A percentile compares a stretch with the other conserved stretches of the same genome.
These are phyloP conservation scores for Leccinum angustisporum DNA, from an alignment of 1,284 basidiomycete species.

Conservation along the genomic window DNA sequence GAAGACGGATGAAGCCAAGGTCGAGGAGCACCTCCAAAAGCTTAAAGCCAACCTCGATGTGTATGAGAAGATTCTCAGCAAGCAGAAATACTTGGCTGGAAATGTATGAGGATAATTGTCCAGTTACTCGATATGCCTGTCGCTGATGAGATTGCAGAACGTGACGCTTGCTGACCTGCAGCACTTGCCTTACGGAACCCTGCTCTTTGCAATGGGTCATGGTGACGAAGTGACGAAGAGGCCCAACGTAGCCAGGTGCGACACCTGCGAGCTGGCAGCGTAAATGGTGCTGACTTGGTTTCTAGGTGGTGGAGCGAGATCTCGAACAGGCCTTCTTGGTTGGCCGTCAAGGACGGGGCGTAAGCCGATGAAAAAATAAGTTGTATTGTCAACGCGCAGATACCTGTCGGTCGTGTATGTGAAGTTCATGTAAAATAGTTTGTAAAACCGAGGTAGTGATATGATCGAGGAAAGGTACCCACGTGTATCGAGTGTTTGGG, in stretches of 20 bases:
- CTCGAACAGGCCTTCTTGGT: not conserved
- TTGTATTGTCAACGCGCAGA: not conserved
- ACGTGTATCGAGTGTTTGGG: not conserved
- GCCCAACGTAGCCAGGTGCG: slow-evolving; percentile 29
- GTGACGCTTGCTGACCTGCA: slow-evolving; percentile 53
- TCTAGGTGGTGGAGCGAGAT: slow-evolving; percentile 31
- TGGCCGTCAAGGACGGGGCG: too few species aligned
- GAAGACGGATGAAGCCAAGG: slow-evolving; percentile 28
- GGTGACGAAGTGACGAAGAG: slow-evolving; percentile 17
- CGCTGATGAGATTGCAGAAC: slow-evolving; percentile 30
- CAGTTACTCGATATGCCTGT: not conserved
- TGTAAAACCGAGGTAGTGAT: not conserved
- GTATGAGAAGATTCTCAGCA: slow-evolving; percentile 47
- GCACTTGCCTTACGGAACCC: slow-evolving; percentile 48
- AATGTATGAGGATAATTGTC: slow-evolving; percentile 34
- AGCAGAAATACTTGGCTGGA: slow-evolving; percentile 50
- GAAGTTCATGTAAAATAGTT: not conserved
- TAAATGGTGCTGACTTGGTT: slow-evolving; percentile 5
- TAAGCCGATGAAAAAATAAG: not conserved
- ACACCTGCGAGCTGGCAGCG: not conserved
- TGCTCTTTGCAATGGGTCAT: not conserved
- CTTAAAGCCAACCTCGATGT: slow-evolving; percentile 40
- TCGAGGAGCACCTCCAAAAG: slow-evolving; percentile 22
- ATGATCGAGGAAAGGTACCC: not conserved
- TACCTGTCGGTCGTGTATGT: not conserved